Evolutionary conservation across 1,139 yeast species (phyloP).

Genomic region (Scheffersomyces stambukii): DNA sequence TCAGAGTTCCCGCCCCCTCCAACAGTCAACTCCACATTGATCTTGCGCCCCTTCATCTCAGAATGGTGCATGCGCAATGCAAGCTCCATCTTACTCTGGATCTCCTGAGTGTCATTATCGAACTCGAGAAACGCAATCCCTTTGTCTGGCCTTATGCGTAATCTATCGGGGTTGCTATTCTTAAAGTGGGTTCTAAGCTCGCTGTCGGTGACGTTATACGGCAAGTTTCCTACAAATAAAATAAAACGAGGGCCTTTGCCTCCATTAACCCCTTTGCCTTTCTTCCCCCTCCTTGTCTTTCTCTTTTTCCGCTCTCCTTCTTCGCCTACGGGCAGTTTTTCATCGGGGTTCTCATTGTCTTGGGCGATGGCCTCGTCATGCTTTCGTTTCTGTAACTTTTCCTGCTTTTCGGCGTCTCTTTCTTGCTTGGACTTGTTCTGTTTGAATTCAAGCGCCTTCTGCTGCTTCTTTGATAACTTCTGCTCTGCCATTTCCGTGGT

Average conservation of each 20-base stretch:
- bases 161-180: slow-evolving; percentile 63
- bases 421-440: slow-evolving; percentile 28
- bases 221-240: slow-evolving; percentile 88
- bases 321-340: slow-evolving; percentile 13
- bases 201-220: slow-evolving; percentile 61
- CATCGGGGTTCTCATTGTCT: slow-evolving; percentile 15
- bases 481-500: no score
- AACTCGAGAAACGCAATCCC: slow-evolving; percentile 95
- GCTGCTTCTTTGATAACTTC: slow-evolving; percentile 69
- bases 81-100: slow-evolving; percentile 74
- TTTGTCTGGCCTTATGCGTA: slow-evolving; percentile 76
- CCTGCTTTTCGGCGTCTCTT: slow-evolving; percentile 17
- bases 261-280: slow-evolving; percentile 51
- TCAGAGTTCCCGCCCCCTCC: slow-evolving; percentile 97
- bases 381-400: slow-evolving; percentile 12
- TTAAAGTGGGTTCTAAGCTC: slow-evolving; percentile 74
- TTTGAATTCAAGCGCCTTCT: slow-evolving; percentile 71
- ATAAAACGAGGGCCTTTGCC: slow-evolving; percentile 69
- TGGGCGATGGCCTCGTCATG: slow-evolving; percentile 10
- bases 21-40: slow-evolving; percentile 92
- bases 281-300: slow-evolving; percentile 75
- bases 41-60: slow-evolving; percentile 60
- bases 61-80: slow-evolving; percentile 84
- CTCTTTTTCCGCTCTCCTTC: slow-evolving; percentile 51
- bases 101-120: slow-evolving; percentile 55